Percentiles rank a stretch among this genome's conserved stretches.
phyloP scores from a whole-genome alignment of 225 moss, liverwort and hornwort species.

The Takakia lepidozioides region DNA sequence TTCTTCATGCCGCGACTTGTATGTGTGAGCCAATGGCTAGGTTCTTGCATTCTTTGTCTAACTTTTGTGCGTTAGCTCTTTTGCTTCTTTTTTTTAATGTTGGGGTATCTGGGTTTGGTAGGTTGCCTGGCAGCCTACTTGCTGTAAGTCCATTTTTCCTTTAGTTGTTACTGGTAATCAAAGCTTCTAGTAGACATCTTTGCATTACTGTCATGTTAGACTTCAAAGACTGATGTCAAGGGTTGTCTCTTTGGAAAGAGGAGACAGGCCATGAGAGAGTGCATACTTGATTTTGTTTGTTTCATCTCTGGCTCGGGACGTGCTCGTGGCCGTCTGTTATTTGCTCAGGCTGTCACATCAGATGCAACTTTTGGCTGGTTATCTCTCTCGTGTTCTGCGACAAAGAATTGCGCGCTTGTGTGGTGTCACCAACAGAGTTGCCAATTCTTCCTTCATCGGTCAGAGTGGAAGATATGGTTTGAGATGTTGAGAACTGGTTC shows the following conservation, averaged over 20 bases:
- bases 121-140: conserved; percentile 3
- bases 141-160: conserved; percentile 17
- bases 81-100: conserved; percentile 28
- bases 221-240: conserved; percentile 24
- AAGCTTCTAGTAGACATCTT: conserved; percentile 16
- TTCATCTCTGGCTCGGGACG: conserved; percentile 52
- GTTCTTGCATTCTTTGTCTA: conserved; percentile 48
- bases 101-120: conserved; percentile 9
- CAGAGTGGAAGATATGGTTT: too few species aligned
- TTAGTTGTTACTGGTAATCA: conserved; percentile 11
- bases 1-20: conserved; percentile 37
- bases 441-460: too few species aligned
- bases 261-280: conserved; percentile 19
- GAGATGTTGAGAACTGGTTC: too few species aligned
- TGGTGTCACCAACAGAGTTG: too few species aligned
- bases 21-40: conserved; percentile 55
- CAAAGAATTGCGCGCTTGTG: too few species aligned
- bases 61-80: conserved; percentile 28
- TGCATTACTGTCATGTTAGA: conserved; percentile 7
- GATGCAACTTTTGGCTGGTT: conserved; percentile 56
- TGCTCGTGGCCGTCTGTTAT: conserved; percentile 51
- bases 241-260: conserved; percentile 21
- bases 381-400: too few species aligned
- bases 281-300: conserved; percentile 34
- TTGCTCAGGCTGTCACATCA: conserved; percentile 66